A percentile compares a stretch with the other conserved stretches of the same genome.
Evolutionary conservation across 352 stramenopile species (phyloP).

Genomic region (Globisporangium nunn): DNA sequence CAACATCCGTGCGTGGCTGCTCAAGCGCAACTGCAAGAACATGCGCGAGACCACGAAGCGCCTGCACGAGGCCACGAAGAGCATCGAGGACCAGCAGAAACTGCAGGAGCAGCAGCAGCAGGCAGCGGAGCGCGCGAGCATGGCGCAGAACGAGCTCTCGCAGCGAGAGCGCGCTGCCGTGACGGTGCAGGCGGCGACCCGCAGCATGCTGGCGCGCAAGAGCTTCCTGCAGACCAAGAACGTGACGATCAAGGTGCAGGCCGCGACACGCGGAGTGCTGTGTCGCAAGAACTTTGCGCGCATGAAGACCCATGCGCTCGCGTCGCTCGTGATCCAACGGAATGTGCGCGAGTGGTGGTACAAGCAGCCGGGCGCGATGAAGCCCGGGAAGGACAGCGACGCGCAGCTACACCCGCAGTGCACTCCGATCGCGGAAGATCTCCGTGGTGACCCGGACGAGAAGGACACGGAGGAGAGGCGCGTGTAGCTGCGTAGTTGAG

Average conservation of each 20-base stretch:
- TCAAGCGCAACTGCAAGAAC: slow-evolving; percentile 84
- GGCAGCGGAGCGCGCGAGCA: slow-evolving; percentile 8
- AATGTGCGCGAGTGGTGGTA: slow-evolving; percentile 84
- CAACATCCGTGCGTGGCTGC: slow-evolving; percentile 82
- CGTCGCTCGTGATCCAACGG: slow-evolving; percentile 79
- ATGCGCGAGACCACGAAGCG: slow-evolving; percentile 84
- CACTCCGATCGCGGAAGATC: not conserved
- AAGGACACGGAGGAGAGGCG: not conserved
- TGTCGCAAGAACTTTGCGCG: slow-evolving; percentile 83
- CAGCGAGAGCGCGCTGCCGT: slow-evolving; percentile 70
- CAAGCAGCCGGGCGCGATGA: slow-evolving; percentile 32
- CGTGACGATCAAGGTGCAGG: slow-evolving; percentile 82
- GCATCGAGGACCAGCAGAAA: slow-evolving; percentile 52
- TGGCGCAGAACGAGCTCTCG: slow-evolving; percentile 26
- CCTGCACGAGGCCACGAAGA: slow-evolving; percentile 66
- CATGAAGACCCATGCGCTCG: slow-evolving; percentile 80
- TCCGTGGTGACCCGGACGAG: not conserved
- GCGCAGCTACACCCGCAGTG: not conserved
- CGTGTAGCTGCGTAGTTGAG: not conserved
- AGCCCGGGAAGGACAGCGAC: not conserved
- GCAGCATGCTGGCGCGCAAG: slow-evolving; percentile 74
- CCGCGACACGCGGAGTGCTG: slow-evolving; percentile 69
- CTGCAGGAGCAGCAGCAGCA: slow-evolving; percentile 24
- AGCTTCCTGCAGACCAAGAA: slow-evolving; percentile 84
- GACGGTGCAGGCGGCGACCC: slow-evolving; percentile 80